These are phyloP conservation scores for Penicillium ochrochloron DNA, from an alignment of 495 filamentous ascomycete genomes.

Conservation along the genomic window DNA sequence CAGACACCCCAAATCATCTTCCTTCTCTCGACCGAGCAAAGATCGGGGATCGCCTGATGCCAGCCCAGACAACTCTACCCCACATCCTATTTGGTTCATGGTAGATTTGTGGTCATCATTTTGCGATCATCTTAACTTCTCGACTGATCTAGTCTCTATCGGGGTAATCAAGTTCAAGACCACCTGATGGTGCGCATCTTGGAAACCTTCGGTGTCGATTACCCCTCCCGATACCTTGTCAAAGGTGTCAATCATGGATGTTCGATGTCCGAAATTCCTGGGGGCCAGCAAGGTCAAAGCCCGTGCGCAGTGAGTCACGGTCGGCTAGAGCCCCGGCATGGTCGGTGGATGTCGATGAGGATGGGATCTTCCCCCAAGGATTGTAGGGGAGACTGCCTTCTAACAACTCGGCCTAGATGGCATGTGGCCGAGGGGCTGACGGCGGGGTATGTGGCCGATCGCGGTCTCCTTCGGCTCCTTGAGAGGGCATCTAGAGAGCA, in stretches of 20 bases:
- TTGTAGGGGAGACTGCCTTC: background rate
- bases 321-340: conserved; percentile 21
- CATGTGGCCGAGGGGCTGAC: conserved; percentile 21
- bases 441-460: conserved; percentile 24
- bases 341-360: conserved; percentile 5
- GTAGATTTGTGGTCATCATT: conserved; percentile 23
- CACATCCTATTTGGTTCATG: conserved; percentile 18
- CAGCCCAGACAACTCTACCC: conserved; percentile 19
- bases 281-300: background rate
- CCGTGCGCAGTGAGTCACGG: conserved; percentile 36
- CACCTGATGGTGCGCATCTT: conserved; percentile 16
- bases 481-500: background rate
- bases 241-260: background rate
- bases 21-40: conserved; percentile 10
- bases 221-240: background rate
- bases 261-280: conserved; percentile 5
- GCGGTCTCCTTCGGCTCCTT: background rate
- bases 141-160: conserved; percentile 16
- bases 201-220: conserved; percentile 2
- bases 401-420: conserved; percentile 9
- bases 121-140: conserved; percentile 19
- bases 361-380: conserved; percentile 4
- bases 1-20: background rate
- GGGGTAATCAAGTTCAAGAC: conserved; percentile 9
- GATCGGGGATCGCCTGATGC: conserved; percentile 24